These are phyloP conservation scores for Dothiorella sarmentorum DNA, from an alignment of 2,329 filamentous ascomycete species.

Conservation along the genomic window DNA sequence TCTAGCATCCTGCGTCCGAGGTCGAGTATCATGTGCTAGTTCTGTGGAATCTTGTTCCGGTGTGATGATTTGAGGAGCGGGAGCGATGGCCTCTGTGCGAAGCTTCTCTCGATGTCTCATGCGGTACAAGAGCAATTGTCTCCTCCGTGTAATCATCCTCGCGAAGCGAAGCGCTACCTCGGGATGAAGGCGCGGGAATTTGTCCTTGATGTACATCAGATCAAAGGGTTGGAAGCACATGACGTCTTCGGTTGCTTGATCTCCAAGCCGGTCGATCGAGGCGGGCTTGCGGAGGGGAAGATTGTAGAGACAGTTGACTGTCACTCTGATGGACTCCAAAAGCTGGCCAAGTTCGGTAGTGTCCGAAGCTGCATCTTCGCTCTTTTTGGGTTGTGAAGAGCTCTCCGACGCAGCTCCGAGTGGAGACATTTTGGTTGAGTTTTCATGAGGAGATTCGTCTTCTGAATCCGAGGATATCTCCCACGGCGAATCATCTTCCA, in stretches of 20 bases:
- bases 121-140: constrained; percentile 20
- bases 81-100: not conserved
- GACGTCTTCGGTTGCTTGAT: not conserved
- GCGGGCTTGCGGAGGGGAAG: not conserved
- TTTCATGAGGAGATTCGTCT: not conserved
- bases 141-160: constrained; percentile 20
- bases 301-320: not conserved
- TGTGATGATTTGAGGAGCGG: not conserved
- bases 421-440: not conserved
- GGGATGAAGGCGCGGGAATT: constrained; percentile 8
- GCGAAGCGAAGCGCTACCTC: constrained; percentile 15
- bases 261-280: constrained; percentile 15
- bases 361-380: too few species aligned
- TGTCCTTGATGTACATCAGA: constrained; percentile 19
- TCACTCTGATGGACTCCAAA: not conserved
- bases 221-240: constrained; percentile 19
- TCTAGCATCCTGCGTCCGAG: too few species aligned
- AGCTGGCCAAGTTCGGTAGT: not conserved
- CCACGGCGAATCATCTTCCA: not conserved
- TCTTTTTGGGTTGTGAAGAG: too few species aligned
- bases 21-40: too few species aligned
- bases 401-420: not conserved
- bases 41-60: not conserved
- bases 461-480: not conserved
- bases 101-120: constrained; percentile 16